Conservation (phyloP, 2,329 filamentous ascomycete genomes). For the Claviceps sp. region DNA sequence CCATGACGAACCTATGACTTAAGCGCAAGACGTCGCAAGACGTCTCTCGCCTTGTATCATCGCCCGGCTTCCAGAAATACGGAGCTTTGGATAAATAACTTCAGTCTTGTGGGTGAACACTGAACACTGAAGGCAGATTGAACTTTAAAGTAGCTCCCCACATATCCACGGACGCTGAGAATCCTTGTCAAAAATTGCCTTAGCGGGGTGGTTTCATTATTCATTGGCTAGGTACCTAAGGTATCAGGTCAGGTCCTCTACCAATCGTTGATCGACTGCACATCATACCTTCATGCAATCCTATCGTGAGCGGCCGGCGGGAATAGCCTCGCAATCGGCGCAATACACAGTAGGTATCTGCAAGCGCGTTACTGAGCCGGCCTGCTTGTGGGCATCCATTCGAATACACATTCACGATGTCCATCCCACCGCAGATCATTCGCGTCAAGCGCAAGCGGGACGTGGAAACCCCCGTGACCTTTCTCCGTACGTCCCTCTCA, state of each 20-base stretch:
- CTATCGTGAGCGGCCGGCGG: background rate
- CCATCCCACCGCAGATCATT: conserved; percentile 44
- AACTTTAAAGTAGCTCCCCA: background rate
- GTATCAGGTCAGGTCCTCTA: no score
- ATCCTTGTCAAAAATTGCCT: background rate
- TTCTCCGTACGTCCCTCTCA: conserved; percentile 32
- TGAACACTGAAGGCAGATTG: no score
- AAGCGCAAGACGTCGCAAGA: background rate
- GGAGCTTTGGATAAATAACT: no score
- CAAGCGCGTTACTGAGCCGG: background rate
- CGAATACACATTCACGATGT: conserved; percentile 26
- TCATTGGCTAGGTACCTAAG: background rate
- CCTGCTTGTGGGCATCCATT: background rate
- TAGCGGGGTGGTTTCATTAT: background rate
- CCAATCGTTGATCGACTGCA: no score
- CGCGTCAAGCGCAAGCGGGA: conserved; percentile 48
- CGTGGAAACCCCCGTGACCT: conserved; percentile 39
- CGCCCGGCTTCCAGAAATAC: no score
- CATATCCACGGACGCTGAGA: background rate
- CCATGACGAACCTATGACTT: background rate
- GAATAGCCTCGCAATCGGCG: background rate
- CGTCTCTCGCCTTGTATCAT: background rate
- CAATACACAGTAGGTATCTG: no score
- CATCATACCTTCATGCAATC: no score
- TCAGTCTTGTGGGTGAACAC: no score